Conservation (phyloP, 441 rosid genomes). For the Viola pubescens region DNA sequence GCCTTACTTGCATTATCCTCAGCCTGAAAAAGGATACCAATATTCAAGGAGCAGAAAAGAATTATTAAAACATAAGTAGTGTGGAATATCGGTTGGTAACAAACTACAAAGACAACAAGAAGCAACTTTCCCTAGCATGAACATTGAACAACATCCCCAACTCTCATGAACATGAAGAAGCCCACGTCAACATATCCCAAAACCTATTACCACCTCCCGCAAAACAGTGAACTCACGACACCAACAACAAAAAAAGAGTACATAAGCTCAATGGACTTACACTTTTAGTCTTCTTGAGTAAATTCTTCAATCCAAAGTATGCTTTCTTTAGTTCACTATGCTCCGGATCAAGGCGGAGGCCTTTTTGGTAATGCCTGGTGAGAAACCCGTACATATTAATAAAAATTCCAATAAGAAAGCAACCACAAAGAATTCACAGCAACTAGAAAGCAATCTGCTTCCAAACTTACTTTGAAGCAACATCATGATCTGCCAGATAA, state of each 20-base stretch:
- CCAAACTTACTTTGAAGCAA: slow-evolving; percentile 67
- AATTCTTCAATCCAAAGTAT: slow-evolving; percentile 83
- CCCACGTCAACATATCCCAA: too few species aligned
- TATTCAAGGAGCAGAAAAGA: background rate
- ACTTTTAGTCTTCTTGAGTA: slow-evolving; percentile 88
- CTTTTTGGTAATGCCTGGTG: slow-evolving; percentile 90
- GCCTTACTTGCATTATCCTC: slow-evolving; percentile 86
- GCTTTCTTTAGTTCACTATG: slow-evolving; percentile 90
- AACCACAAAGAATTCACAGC: background rate
- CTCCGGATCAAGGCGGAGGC: slow-evolving; percentile 95
- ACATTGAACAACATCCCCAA: too few species aligned
- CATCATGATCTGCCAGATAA: slow-evolving; percentile 94
- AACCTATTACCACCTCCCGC: too few species aligned
- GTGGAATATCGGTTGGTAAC: background rate
- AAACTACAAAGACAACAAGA: background rate
- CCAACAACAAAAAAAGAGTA: background rate
- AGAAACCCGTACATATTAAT: slow-evolving; percentile 14
- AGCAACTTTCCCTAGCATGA: background rate
- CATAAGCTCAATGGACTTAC: slow-evolving; percentile 35
- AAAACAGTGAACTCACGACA: too few species aligned
- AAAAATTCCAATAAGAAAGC: slow-evolving; percentile 11
- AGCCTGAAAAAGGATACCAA: slow-evolving; percentile 42
- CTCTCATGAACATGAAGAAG: too few species aligned
- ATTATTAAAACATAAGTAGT: background rate
- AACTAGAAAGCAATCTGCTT: background rate